Conservation (phyloP, 257 asterid genomes). For the Buddleja alternifolia region DNA sequence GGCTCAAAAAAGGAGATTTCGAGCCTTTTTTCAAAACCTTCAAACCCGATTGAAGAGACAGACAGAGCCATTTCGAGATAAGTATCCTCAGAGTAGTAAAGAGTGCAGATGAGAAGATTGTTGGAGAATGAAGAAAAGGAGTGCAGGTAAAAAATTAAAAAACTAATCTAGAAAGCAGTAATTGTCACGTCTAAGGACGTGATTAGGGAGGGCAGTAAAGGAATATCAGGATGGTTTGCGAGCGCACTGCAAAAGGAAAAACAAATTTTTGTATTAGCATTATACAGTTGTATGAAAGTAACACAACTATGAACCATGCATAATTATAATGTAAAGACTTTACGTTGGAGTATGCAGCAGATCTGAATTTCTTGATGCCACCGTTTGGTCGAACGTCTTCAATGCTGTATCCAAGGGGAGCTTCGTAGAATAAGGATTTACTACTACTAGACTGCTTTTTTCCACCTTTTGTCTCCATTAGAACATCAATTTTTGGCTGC, state of each 20-base stretch:
- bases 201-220: constrained; percentile 13
- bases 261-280: neutral
- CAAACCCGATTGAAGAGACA: constrained; percentile 43
- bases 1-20: constrained; percentile 45
- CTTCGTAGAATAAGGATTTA: constrained; percentile 42
- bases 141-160: constrained; percentile 21
- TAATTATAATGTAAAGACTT: constrained; percentile 14
- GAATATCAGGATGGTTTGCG: constrained; percentile 95
- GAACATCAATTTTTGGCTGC: constrained; percentile 36
- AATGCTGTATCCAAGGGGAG: constrained; percentile 45
- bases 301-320: neutral
- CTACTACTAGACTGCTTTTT: constrained; percentile 48
- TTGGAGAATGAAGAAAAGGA: constrained; percentile 23
- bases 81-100: neutral
- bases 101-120: constrained; percentile 13
- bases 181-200: constrained; percentile 61
- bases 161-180: constrained; percentile 27
- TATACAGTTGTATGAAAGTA: neutral
- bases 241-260: constrained; percentile 70
- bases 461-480: constrained; percentile 49
- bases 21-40: constrained; percentile 50
- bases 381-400: constrained; percentile 51
- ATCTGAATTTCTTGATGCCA: constrained; percentile 51
- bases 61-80: constrained; percentile 32
- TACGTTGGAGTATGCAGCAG: constrained; percentile 59